Evolutionary conservation across 495 filamentous ascomycete species (phyloP).

Genomic region (Tuber aestivum): DNA sequence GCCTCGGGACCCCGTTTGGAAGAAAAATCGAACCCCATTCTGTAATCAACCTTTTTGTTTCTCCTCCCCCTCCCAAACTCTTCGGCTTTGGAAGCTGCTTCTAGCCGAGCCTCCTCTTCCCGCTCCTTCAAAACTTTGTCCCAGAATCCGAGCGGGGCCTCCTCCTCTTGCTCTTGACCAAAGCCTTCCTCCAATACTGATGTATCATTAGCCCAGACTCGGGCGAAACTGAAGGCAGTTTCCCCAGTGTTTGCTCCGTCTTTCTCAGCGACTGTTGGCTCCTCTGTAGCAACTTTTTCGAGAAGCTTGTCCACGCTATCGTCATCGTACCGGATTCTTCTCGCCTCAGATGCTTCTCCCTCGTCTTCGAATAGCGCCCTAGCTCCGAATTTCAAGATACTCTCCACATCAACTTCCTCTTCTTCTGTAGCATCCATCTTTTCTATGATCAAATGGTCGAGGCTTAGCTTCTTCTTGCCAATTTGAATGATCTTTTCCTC

Average conservation of each 20-base stretch:
- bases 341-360: slow-evolving; percentile 51
- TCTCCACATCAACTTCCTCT: slow-evolving; percentile 69
- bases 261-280: slow-evolving; percentile 54
- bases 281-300: slow-evolving; percentile 74
- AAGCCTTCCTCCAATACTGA: slow-evolving; percentile 45
- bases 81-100: slow-evolving; percentile 58
- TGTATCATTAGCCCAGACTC: slow-evolving; percentile 85
- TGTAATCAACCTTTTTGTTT: slow-evolving; percentile 49
- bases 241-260: slow-evolving; percentile 52
- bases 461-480: slow-evolving; percentile 86
- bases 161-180: slow-evolving; percentile 57
- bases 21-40: slow-evolving; percentile 43
- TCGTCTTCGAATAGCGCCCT: slow-evolving; percentile 77
- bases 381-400: slow-evolving; percentile 82
- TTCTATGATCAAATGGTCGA: slow-evolving; percentile 91
- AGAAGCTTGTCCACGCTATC: slow-evolving; percentile 79
- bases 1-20: slow-evolving; percentile 32
- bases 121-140: slow-evolving; percentile 78
- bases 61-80: slow-evolving; percentile 75
- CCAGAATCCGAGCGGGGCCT: slow-evolving; percentile 64
- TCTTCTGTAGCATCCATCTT: slow-evolving; percentile 75
- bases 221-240: slow-evolving; percentile 80
- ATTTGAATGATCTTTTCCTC: slow-evolving; percentile 97
- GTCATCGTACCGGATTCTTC: slow-evolving; percentile 65
- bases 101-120: slow-evolving; percentile 64